A percentile compares a stretch with the other conserved stretches of the same genome.
These are phyloP conservation scores for Teratosphaeria zuluensis DNA, from an alignment of 2,329 filamentous ascomycete genomes.

Conservation along the genomic window DNA sequence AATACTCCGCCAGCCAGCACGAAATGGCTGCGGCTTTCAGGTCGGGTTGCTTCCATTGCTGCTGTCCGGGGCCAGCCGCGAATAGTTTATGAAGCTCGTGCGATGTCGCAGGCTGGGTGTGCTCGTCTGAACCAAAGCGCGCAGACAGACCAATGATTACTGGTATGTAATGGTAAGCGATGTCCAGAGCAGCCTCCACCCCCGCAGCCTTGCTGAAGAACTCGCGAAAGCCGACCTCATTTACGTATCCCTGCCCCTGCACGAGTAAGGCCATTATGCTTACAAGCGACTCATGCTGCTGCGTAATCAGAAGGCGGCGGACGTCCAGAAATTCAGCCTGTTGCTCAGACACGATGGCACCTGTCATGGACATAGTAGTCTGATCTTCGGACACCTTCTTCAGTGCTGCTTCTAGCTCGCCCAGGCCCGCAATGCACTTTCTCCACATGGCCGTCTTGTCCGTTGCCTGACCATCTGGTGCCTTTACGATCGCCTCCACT, in stretches of 20 bases:
- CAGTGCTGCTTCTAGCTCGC: constrained; percentile 66
- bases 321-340: constrained; percentile 70
- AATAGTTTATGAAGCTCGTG: constrained; percentile 62
- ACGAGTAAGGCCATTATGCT: constrained; percentile 72
- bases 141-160: constrained; percentile 67
- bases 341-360: constrained; percentile 54
- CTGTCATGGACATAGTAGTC: constrained; percentile 65
- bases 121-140: constrained; percentile 68
- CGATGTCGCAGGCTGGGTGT: constrained; percentile 44
- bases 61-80: constrained; percentile 55
- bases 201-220: constrained; percentile 60
- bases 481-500: constrained; percentile 51
- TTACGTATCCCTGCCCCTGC: constrained; percentile 41
- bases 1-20: constrained; percentile 91
- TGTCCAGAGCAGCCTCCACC: constrained; percentile 63
- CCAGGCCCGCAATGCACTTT: constrained; percentile 68
- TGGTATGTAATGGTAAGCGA: constrained; percentile 72
- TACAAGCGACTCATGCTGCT: constrained; percentile 82
- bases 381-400: constrained; percentile 65
- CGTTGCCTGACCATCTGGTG: constrained; percentile 36
- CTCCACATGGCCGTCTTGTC: constrained; percentile 57
- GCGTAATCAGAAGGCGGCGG: constrained; percentile 67
- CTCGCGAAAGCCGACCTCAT: constrained; percentile 56
- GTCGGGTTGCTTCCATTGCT: constrained; percentile 62
- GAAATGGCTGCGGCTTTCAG: constrained; percentile 69